Percentiles rank a stretch among this genome's conserved stretches.
These are phyloP conservation scores for Rubia yunnanensis DNA, from an alignment of 257 asterid species.

Conservation along the genomic window DNA sequence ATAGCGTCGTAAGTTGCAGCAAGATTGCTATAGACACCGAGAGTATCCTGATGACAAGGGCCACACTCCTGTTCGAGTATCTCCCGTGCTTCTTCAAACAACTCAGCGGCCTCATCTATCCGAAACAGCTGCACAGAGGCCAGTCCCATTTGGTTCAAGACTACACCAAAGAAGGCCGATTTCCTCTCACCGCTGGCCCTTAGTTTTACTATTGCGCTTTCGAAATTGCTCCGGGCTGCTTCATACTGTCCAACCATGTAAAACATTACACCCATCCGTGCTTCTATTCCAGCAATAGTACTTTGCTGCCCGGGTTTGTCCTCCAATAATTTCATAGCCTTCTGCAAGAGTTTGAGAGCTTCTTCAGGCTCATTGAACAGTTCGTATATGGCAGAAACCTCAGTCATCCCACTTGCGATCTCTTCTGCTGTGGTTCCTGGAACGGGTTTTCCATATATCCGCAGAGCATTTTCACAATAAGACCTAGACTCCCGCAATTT, in stretches of 20 bases:
- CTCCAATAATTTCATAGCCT: slow-evolving; percentile 81
- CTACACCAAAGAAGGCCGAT: slow-evolving; percentile 92
- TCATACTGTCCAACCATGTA: slow-evolving; percentile 85
- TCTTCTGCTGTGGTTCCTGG: slow-evolving; percentile 90
- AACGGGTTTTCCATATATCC: slow-evolving; percentile 78
- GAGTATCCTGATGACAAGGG: slow-evolving; percentile 92
- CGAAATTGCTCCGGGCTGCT: slow-evolving; percentile 72
- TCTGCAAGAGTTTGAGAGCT: slow-evolving; percentile 77
- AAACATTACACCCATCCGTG: slow-evolving; percentile 91
- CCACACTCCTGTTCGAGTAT: slow-evolving; percentile 88
- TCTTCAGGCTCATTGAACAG: slow-evolving; percentile 91
- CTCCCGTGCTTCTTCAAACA: slow-evolving; percentile 95
- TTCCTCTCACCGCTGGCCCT: slow-evolving; percentile 90
- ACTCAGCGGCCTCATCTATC: slow-evolving; percentile 94
- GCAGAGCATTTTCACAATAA: slow-evolving; percentile 83
- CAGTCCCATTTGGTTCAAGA: slow-evolving; percentile 97
- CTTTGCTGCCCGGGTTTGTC: slow-evolving; percentile 98
- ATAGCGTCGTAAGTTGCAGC: slow-evolving; percentile 98
- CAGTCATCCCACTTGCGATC: slow-evolving; percentile 88
- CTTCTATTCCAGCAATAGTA: slow-evolving; percentile 92
- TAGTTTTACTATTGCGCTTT: slow-evolving; percentile 70
- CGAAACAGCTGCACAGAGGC: slow-evolving; percentile 88
- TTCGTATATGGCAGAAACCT: slow-evolving; percentile 86
- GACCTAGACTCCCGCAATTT: slow-evolving; percentile 87
- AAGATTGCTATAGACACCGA: slow-evolving; percentile 92